Evolutionary conservation across 2,329 filamentous ascomycete genomes (phyloP), one percentile per base, ranked within the genome.

Genomic region (Microdochium nivale): DNA sequence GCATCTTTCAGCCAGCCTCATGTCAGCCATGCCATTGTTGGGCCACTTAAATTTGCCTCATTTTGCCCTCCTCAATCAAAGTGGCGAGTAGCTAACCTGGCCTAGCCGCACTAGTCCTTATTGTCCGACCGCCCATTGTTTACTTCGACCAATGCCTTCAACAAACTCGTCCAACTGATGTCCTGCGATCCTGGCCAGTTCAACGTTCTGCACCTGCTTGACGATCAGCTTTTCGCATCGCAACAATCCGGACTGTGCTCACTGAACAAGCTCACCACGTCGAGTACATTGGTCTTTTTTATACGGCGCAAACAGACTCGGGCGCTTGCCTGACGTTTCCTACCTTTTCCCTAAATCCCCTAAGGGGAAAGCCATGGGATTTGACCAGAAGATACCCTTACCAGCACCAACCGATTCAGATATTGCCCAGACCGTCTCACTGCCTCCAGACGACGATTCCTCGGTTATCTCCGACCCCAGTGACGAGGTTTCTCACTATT

Each of bases 401-500:
- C 88, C 88, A 65, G 86, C 86, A 62, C 88, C 88, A 58, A 92
- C 88, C 65, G 78, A 81, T 58, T 83, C 81, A 3, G 46, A 47
- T 27, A 27, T 30, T 21, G 24, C 24, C 58, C 77, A 76, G 54
- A 76, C 40, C 13, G 3, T 19, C 14, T 19, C 76, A 54, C 76
- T 77, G 54, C 82, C 83, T 53, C 81, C 80, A 65, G 83, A 86
- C 62, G 67, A 87, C 55, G 81, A 78, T 53, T 83, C 83, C 10
- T 63, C 64, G 60, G 85, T 88, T 68, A 65, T 87, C 58, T 90
- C 87, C 55, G 79, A 79, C 56, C 77, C 81, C 54, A 84, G 80
- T 59, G 80, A 84, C 67, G 79, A 81, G 67, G 87, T 80, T 62
- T 89, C 87, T 3, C 84, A 85, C 51, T 91, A 88, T 69, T 90